Conservation (phyloP, 805 yeast species). For the Ogataea pini region DNA sequence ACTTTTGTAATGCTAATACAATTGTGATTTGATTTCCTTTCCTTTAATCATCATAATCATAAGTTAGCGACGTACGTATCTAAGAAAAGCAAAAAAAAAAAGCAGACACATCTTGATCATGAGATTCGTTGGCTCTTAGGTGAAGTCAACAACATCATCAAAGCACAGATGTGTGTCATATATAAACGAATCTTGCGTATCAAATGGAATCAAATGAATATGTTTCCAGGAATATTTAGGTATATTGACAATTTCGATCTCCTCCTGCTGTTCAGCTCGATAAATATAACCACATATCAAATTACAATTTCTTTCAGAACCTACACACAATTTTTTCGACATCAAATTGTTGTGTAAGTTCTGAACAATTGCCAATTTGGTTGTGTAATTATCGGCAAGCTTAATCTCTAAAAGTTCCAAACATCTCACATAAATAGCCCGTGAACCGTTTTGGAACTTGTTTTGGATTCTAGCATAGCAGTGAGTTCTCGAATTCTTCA, state of each 20-base stretch:
- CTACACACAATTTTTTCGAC: conserved; percentile 9
- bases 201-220: conserved; percentile 16
- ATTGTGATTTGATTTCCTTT: no score
- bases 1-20: no score
- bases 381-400: conserved; percentile 8
- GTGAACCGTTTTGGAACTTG: conserved; percentile 10
- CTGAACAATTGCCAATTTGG: conserved; percentile 17
- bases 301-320: conserved; percentile 1
- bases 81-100: background rate
- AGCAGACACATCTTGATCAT: no score
- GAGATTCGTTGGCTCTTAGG: background rate
- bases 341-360: conserved; percentile 7
- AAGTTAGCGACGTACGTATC: background rate
- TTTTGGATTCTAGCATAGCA: conserved; percentile 16
- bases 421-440: conserved; percentile 14
- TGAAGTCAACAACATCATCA: conserved; percentile 14
- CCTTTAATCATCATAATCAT: no score
- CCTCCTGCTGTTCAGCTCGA: conserved; percentile 1
- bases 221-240: conserved; percentile 17
- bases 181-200: conserved; percentile 10
- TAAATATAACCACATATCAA: conserved; percentile 12
- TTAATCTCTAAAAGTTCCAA: conserved; percentile 16
- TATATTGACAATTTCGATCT: conserved; percentile 11
- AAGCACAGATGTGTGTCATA: conserved; percentile 15
- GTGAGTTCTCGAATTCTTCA: conserved; percentile 2